Evolutionary conservation across 2,329 filamentous ascomycete species (phyloP), one percentile per base, ranked within the genome.

Genomic region (Cladosporium oxysporum): DNA sequence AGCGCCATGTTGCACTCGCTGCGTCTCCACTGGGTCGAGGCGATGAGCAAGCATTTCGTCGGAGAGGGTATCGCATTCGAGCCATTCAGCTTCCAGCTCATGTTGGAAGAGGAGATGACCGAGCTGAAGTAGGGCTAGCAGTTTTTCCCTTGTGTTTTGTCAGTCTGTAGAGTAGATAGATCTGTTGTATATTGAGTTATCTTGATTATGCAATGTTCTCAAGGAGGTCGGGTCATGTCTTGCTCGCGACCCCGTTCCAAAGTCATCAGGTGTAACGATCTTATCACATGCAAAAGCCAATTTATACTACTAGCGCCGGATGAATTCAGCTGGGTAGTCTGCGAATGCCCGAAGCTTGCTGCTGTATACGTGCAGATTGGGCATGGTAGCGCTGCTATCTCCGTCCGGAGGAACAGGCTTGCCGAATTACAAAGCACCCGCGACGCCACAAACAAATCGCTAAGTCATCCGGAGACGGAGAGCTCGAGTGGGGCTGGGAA

Each of bases 31-130:
- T 97, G 93, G 93, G 93, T 97, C 69, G 94, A 97, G 80, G 94
- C 93, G 21, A 97, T 97, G 88, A 96, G 92, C 81, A 97, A 97
- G 83, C 94, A 96, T 83, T 96, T 96, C 79, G 89, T 96, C 77
- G 95, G 95, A 75, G 91, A 91, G 67, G 93, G 93, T 68, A 75
- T 80, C 79, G 85, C 92, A 1, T 97, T 97, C 79, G 84, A 89
- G 75, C 93, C 93, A 5, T 97, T 97, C 77, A 95, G 91, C 69
- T 97, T 97, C 79, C 88, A 90, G 81, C 84, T 87, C 41, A 81
- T 96, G 76, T 80, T 97, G 71, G 93, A 97, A 79, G 93, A 97
- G 77, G 91, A 95, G 64, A 70, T 76, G 71, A 73, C 73, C 49
- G 76, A 77, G 67, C 66, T 78, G 69, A 77, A 76, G 70, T 78